These are phyloP conservation scores for Thalassiosira hispida DNA, from an alignment of 352 stramenopile genomes.

Conservation along the genomic window DNA sequence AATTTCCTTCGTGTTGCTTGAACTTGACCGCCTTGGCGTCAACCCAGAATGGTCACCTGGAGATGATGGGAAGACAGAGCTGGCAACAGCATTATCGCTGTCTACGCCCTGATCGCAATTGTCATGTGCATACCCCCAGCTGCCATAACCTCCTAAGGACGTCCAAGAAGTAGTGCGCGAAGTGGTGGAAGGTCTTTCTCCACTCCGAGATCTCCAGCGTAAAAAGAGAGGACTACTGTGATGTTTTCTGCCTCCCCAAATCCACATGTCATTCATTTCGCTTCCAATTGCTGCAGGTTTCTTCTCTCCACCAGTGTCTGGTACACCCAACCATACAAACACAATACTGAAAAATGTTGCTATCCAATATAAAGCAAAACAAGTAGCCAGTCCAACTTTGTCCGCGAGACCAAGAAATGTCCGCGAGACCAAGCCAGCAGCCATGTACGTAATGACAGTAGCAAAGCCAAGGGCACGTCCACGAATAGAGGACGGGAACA, in stretches of 20 bases:
- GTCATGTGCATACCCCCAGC: slow-evolving; percentile 8
- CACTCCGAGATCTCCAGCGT: neutral
- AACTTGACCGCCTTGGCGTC: neutral
- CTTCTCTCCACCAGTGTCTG: slow-evolving; percentile 69
- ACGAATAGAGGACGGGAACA: slow-evolving; percentile 73
- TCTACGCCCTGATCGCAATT: no score
- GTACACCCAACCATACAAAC: slow-evolving; percentile 66
- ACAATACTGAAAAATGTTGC: slow-evolving; percentile 53
- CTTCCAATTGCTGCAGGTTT: slow-evolving; percentile 51
- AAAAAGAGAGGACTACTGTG: neutral
- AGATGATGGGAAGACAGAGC: neutral
- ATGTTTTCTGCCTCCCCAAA: slow-evolving; percentile 25
- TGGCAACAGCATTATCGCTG: neutral
- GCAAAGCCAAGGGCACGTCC: slow-evolving; percentile 68
- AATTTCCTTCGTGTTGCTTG: neutral
- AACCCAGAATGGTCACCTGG: neutral
- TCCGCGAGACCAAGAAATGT: slow-evolving; percentile 62
- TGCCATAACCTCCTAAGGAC: slow-evolving; percentile 6
- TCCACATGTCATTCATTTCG: slow-evolving; percentile 46
- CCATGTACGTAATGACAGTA: slow-evolving; percentile 66
- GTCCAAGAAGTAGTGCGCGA: neutral
- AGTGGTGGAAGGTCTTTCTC: neutral
- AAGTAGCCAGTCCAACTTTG: slow-evolving; percentile 34
- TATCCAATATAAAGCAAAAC: slow-evolving; percentile 67
- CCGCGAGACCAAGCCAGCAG: slow-evolving; percentile 60